These are phyloP conservation scores for Thermothelomyces thermophilus DNA, from an alignment of 2,329 filamentous ascomycete genomes.

Conservation along the genomic window DNA sequence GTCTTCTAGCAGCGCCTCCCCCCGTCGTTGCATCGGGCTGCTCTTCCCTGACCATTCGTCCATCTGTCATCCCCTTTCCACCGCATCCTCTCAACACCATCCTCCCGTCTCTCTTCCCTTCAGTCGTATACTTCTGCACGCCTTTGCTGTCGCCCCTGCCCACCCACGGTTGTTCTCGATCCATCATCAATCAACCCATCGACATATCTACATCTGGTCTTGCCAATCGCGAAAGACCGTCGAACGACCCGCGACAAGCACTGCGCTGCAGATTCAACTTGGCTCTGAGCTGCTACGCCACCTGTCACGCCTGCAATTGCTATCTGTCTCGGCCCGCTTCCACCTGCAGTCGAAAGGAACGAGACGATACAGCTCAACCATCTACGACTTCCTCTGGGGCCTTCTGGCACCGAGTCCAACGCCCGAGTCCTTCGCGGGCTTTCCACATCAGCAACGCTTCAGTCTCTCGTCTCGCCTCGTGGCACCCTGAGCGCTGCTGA, in stretches of 20 bases:
- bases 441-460: constrained; percentile 10
- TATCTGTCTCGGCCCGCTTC: not conserved
- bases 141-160: constrained; percentile 17
- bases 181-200: not conserved
- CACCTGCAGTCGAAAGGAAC: not conserved
- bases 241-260: constrained; percentile 14
- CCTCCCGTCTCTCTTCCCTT: constrained; percentile 15
- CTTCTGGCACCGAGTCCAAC: constrained; percentile 12
- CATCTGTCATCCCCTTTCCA: constrained; percentile 4
- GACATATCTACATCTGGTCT: constrained; percentile 7
- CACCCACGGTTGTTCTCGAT: constrained; percentile 4
- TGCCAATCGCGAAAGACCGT: not conserved
- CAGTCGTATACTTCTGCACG: constrained; percentile 25
- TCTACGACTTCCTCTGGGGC: constrained; percentile 4
- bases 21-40: constrained; percentile 3
- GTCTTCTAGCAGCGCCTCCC: constrained; percentile 18
- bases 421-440: not conserved
- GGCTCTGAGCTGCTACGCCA: constrained; percentile 20
- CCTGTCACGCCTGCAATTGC: constrained; percentile 1
- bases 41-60: constrained; percentile 5
- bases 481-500: constrained; percentile 14
- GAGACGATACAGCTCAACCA: constrained; percentile 11
- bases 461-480: constrained; percentile 7
- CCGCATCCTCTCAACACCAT: constrained; percentile 16
- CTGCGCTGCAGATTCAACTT: constrained; percentile 19